Conservation (phyloP, 2,329 filamentous ascomycete species). For the Colletotrichum shisoi region DNA sequence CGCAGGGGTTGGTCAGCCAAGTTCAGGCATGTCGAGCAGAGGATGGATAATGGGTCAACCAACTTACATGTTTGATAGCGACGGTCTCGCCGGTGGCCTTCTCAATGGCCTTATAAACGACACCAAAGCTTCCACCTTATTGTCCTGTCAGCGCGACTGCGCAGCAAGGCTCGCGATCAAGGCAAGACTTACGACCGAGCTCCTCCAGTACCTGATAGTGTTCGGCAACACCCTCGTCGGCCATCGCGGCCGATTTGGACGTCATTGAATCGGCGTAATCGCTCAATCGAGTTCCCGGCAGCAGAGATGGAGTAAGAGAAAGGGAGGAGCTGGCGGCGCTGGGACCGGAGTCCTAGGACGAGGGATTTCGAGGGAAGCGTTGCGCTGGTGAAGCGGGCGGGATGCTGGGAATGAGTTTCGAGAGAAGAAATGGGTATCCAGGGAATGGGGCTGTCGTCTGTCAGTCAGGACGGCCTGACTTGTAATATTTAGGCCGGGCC, state of each 20-base stretch:
- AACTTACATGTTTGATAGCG: slow-evolving; percentile 90
- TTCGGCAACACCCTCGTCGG: slow-evolving; percentile 74
- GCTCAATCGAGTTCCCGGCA: slow-evolving; percentile 23
- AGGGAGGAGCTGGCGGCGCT: slow-evolving; percentile 34
- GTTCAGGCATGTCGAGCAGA: background rate
- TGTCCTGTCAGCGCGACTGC: slow-evolving; percentile 32
- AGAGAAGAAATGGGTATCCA: slow-evolving; percentile 39
- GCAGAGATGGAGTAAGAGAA: slow-evolving; percentile 32
- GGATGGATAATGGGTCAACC: slow-evolving; percentile 46
- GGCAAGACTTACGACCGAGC: slow-evolving; percentile 77
- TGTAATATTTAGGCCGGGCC: slow-evolving; percentile 35
- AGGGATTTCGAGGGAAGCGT: slow-evolving; percentile 26
- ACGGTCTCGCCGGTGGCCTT: slow-evolving; percentile 89
- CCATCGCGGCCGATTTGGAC: slow-evolving; percentile 53
- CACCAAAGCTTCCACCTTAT: slow-evolving; percentile 89
- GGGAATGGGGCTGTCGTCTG: slow-evolving; percentile 36
- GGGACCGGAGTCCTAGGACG: slow-evolving; percentile 35
- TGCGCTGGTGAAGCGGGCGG: slow-evolving; percentile 22
- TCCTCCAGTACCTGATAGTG: slow-evolving; percentile 96
- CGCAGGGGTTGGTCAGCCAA: background rate
- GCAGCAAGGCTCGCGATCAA: background rate
- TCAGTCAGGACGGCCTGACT: slow-evolving; percentile 39
- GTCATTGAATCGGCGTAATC: slow-evolving; percentile 29
- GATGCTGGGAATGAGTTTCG: slow-evolving; percentile 33
- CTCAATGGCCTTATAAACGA: slow-evolving; percentile 96